Percentiles rank a stretch among this genome's conserved stretches.
Conservation (phyloP, 768 basidiomycete species). For the Sporobolomyces roseus region DNA sequence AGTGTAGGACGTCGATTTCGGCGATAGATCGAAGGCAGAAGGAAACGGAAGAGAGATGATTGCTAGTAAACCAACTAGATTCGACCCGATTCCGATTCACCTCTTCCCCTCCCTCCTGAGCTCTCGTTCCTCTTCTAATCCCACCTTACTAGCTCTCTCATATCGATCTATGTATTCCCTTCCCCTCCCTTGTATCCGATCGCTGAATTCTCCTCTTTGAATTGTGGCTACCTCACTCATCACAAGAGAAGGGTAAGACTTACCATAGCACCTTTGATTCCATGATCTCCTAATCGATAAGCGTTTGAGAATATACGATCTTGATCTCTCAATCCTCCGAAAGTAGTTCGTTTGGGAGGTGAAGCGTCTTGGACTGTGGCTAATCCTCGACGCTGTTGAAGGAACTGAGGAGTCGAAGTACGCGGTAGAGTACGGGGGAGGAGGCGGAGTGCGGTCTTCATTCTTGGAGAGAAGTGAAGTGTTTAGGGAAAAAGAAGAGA, state of each 20-base stretch:
- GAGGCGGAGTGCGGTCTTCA: neutral
- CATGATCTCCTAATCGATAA: conserved; percentile 81
- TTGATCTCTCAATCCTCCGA: conserved; percentile 91
- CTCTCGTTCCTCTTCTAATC: neutral
- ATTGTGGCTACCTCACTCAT: neutral
- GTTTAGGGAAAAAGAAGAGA: too few species aligned
- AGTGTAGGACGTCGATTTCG: too few species aligned
- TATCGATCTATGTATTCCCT: neutral
- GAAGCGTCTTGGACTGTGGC: conserved; percentile 66
- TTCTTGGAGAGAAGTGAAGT: too few species aligned
- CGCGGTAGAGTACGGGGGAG: conserved; percentile 12
- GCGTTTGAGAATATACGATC: conserved; percentile 65
- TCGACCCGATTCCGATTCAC: neutral
- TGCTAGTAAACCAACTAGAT: conserved; percentile 12
- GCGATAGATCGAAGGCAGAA: too few species aligned
- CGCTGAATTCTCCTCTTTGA: neutral
- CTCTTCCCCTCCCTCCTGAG: neutral
- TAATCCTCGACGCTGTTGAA: conserved; percentile 46
- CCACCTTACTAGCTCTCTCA: neutral
- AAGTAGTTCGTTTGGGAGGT: conserved; percentile 48
- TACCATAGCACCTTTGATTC: conserved; percentile 86
- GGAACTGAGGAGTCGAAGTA: conserved; percentile 12
- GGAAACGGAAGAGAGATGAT: too few species aligned
- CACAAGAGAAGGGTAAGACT: conserved; percentile 43
- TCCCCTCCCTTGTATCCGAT: neutral